Base-by-base conservation (phyloP, 768 basidiomycete species). In the Pisolithus microcarpus region DNA sequence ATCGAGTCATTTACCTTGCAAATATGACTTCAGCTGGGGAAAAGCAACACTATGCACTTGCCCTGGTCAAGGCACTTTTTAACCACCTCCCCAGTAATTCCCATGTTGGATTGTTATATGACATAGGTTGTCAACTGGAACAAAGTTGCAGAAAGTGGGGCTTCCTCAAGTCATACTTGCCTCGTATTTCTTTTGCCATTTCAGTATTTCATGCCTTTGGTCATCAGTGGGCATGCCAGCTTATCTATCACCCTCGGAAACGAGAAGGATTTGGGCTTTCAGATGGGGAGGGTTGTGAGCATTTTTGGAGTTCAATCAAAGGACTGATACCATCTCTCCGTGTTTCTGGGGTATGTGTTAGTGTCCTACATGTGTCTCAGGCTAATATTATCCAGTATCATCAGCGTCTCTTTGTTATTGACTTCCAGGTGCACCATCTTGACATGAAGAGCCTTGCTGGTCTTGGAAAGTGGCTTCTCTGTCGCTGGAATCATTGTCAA, bases 341-440 rank as follows among this genome's bases (percentile, higher is more conserved):
- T 11, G 52, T 64, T 5, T 56, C 55, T 11, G 60, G 60, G 11
- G 62, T 63, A 44, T 28, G 56, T 56, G 19, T 24, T 3, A 51
- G 13, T 46, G 6, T 47, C 42, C 1, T 2, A 8, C 43, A 28
- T 31, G 10, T 34, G 31, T 34, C 11, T 18, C 43, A 42, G 18
- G 52, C 50, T 65, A 62, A 38, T 10, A 30, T 30, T 30, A 30
- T 30, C 10, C 8, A 30, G 30, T 30, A 30, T 30, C 30, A 30
- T 9, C 30, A 30, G 10, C 8, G 30, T 10, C 30, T 30, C 30
- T 30, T 30, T 30, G 30, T 30, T 10, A 30, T 30, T 30, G 30
- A 30, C 30, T 30, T 30, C 30, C 30, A 30, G 30, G 30, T 30
- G 30, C 30, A 30, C 30, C 10, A 30, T 10, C 30, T 30, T 10